Evolutionary conservation across 768 basidiomycete genomes (phyloP).

Genomic region (Serpula lacrymans): DNA sequence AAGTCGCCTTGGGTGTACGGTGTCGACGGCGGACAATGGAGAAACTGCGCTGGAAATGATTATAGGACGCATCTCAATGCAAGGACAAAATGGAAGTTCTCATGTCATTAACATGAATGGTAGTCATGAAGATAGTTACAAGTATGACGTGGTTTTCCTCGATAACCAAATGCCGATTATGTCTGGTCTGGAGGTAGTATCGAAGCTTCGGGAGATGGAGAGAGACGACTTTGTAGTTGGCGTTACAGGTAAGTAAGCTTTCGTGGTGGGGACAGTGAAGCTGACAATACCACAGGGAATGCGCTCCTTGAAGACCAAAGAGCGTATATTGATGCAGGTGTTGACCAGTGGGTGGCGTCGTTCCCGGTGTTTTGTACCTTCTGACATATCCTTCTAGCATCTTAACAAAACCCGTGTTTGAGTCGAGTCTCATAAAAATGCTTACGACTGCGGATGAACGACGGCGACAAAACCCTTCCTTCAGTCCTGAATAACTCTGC

Average conservation of each 20-base stretch:
- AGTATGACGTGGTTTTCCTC: slow-evolving; percentile 49
- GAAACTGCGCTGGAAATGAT: slow-evolving; percentile 73
- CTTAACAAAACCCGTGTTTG: slow-evolving; percentile 75
- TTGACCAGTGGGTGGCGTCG: slow-evolving; percentile 54
- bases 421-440: slow-evolving; percentile 46
- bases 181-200: slow-evolving; percentile 68
- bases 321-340: slow-evolving; percentile 74
- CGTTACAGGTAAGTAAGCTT: slow-evolving; percentile 55
- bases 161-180: slow-evolving; percentile 84
- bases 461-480: slow-evolving; percentile 22
- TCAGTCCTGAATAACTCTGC: too few relatives aligned
- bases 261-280: background rate
- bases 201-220: slow-evolving; percentile 60
- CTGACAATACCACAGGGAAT: slow-evolving; percentile 40
- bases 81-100: background rate
- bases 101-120: background rate
- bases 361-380: slow-evolving; percentile 3
- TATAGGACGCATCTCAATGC: slow-evolving; percentile 33
- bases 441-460: slow-evolving; percentile 41
- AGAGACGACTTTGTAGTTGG: slow-evolving; percentile 80
- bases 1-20: slow-evolving; percentile 71
- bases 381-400: slow-evolving; percentile 41
- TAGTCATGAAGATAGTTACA: background rate
- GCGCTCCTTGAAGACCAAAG: slow-evolving; percentile 60
- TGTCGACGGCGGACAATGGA: slow-evolving; percentile 84